Evolutionary conservation across 1,284 basidiomycete species (phyloP).

Genomic region (Ustilago nuda): DNA sequence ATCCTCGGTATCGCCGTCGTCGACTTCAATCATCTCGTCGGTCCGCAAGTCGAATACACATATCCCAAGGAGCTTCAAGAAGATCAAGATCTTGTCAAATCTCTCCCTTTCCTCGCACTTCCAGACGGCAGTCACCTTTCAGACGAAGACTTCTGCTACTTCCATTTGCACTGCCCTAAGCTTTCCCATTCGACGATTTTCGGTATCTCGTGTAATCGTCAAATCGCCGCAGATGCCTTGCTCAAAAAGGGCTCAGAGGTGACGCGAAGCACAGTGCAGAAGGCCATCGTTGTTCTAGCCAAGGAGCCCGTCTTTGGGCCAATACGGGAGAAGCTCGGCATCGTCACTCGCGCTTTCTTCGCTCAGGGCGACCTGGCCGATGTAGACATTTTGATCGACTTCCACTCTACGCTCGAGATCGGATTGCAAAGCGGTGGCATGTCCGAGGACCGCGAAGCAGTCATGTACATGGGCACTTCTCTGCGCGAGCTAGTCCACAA

Average conservation of each 20-base stretch:
- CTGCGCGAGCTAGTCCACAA: slow-evolving; percentile 91
- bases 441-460: slow-evolving; percentile 51
- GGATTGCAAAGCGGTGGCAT: slow-evolving; percentile 56
- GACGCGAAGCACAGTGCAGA: slow-evolving; percentile 95
- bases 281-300: slow-evolving; percentile 94
- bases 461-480: slow-evolving; percentile 89
- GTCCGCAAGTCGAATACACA: slow-evolving; percentile 66
- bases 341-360: slow-evolving; percentile 77
- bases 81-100: slow-evolving; percentile 60
- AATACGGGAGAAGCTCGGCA: slow-evolving; percentile 87
- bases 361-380: slow-evolving; percentile 67
- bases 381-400: slow-evolving; percentile 66
- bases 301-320: slow-evolving; percentile 70
- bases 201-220: slow-evolving; percentile 79
- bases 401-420: slow-evolving; percentile 66
- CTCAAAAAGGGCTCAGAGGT: slow-evolving; percentile 86
- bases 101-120: slow-evolving; percentile 94
- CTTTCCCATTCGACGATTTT: slow-evolving; percentile 50
- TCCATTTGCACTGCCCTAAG: slow-evolving; percentile 76
- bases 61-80: slow-evolving; percentile 58
- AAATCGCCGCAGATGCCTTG: slow-evolving; percentile 86
- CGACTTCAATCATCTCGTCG: slow-evolving; percentile 68
- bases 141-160: slow-evolving; percentile 95
- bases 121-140: slow-evolving; percentile 96
- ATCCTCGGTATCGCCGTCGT: slow-evolving; percentile 67